phyloP scores from a whole-genome alignment of 2,329 filamentous ascomycete genomes.

The Aureobasidium lini region DNA sequence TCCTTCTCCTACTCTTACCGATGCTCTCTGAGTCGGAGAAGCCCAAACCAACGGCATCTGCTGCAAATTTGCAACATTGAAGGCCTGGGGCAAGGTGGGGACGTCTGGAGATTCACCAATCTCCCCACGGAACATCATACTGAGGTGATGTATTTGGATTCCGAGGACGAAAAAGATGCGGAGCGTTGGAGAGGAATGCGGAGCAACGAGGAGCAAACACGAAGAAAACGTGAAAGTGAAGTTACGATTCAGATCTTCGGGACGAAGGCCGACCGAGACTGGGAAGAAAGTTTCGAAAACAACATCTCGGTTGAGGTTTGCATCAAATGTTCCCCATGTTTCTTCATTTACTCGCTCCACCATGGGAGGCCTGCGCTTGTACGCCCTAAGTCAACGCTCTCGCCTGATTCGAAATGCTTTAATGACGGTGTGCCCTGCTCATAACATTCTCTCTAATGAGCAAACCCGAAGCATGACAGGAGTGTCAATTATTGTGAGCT shows the following conservation, averaged over 20 bases:
- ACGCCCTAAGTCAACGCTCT: background rate
- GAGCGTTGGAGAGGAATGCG: background rate
- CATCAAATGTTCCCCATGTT: slow-evolving; percentile 1
- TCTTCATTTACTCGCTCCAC: background rate
- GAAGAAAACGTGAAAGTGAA: background rate
- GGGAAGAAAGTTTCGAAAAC: background rate
- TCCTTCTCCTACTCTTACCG: background rate
- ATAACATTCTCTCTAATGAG: no score
- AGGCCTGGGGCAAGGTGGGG: background rate
- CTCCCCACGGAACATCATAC: slow-evolving; percentile 8
- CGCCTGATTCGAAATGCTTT: background rate
- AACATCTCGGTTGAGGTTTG: background rate
- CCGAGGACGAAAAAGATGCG: slow-evolving; percentile 9
- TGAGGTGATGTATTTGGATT: slow-evolving; percentile 1
- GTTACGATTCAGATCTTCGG: background rate
- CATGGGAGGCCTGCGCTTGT: background rate
- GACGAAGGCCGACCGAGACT: background rate
- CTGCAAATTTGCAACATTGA: background rate
- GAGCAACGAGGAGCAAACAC: background rate
- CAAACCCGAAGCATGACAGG: no score
- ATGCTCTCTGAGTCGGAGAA: background rate
- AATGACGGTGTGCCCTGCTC: background rate
- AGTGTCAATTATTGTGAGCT: no score
- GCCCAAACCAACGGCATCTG: background rate
- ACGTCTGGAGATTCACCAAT: slow-evolving; percentile 6